phyloP scores from a whole-genome alignment of 352 stramenopile species.

The Thalassiosira pacifica region DNA sequence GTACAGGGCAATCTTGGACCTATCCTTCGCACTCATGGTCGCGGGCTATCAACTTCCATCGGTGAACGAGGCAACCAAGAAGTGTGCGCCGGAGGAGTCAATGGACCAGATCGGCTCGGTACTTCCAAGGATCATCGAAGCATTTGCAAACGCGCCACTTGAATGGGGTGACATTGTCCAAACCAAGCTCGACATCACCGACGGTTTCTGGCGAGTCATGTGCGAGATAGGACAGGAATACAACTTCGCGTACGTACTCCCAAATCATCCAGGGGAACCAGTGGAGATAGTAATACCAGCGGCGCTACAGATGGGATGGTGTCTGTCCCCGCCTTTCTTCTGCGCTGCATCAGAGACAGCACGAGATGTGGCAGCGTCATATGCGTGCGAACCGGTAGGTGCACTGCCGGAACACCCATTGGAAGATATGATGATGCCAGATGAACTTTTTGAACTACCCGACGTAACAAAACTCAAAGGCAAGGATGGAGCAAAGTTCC shows the following conservation, averaged over 20 bases:
- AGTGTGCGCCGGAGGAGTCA: background rate
- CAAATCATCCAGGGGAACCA: slow-evolving; percentile 6
- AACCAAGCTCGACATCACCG: slow-evolving; percentile 45
- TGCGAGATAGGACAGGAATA: slow-evolving; percentile 10
- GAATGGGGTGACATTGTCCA: background rate
- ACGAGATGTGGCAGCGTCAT: slow-evolving; percentile 28
- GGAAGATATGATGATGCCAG: background rate
- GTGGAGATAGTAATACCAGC: slow-evolving; percentile 43
- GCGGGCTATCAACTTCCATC: background rate
- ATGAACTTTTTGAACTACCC: too few species aligned
- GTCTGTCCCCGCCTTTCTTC: slow-evolving; percentile 37
- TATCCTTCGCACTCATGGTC: slow-evolving; percentile 22
- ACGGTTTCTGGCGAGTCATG: slow-evolving; percentile 38
- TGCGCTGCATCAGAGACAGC: slow-evolving; percentile 46
- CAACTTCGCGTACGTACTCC: slow-evolving; percentile 48
- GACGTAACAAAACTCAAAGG: background rate
- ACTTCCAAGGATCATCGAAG: background rate
- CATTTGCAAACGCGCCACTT: background rate
- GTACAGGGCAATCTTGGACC: slow-evolving; percentile 32
- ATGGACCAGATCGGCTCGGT: slow-evolving; percentile 10
- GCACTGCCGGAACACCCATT: slow-evolving; percentile 23
- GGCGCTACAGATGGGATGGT: slow-evolving; percentile 56
- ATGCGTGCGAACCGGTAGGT: slow-evolving; percentile 14
- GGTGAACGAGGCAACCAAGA: slow-evolving; percentile 10
- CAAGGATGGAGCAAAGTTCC: background rate